phyloP scores from a whole-genome alignment of 129 eudicot genomes.

The Dittrichia graveolens region DNA sequence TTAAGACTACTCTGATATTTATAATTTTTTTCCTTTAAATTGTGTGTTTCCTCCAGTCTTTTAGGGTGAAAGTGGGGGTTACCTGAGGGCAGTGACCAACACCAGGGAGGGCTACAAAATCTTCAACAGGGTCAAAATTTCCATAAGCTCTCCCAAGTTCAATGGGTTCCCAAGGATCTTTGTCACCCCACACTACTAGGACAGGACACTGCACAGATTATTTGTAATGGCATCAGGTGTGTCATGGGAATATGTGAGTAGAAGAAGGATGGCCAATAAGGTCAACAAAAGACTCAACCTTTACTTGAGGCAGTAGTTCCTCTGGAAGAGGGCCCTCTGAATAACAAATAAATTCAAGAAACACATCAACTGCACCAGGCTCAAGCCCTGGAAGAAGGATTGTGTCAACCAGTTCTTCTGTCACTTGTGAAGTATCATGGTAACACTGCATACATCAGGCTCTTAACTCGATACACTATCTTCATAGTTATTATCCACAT shows the following conservation, averaged over 20 bases:
- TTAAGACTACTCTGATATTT: too few relatives aligned
- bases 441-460: conserved; percentile 63
- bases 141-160: conserved; percentile 88
- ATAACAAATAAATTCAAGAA: conserved; percentile 96
- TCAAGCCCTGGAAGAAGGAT: conserved; percentile 94
- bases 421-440: conserved; percentile 90
- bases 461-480: background rate
- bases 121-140: conserved; percentile 68
- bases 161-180: conserved; percentile 99
- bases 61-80: background rate
- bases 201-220: conserved; percentile 75
- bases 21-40: too few relatives aligned
- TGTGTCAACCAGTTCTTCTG: conserved; percentile 74
- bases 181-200: conserved; percentile 94
- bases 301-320: conserved; percentile 89
- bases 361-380: conserved; percentile 96
- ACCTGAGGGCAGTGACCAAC: conserved; percentile 99
- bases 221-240: too few relatives aligned
- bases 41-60: too few relatives aligned
- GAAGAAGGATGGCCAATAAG: too few relatives aligned
- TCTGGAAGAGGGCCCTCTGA: conserved; percentile 97
- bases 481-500: background rate
- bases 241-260: too few relatives aligned
- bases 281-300: conserved; percentile 44
- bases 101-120: conserved; percentile 71